Base-by-base conservation (phyloP, 2,329 filamentous ascomycete genomes). In the Beauveria sp. region DNA sequence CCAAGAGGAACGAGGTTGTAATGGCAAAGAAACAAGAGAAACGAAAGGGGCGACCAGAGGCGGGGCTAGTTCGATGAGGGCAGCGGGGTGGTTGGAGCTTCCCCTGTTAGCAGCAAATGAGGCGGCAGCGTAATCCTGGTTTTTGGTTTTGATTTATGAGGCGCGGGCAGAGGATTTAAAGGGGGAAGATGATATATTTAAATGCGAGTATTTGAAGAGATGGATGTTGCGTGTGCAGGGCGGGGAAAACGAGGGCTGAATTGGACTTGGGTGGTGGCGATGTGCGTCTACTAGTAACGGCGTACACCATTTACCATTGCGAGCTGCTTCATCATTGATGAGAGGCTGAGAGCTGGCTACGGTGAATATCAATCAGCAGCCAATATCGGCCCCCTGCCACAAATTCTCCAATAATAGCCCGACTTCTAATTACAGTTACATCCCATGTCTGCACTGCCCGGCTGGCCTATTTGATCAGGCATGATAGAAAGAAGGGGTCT, bases 91-190 rank as follows among this genome's bases (percentile, higher is more conserved):
- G 59, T 61, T 61, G 59, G 59, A 61, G 45, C 42, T 49, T 43
- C 59, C 59, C 59, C 52, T 50, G 51, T 26, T 50, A 6, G 43
- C 34, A 55, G 51, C 52, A 61, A 61, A 61, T 61, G 58, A 64
- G 53, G 54, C 52, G 34, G 52, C 59, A 40, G 51, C 51, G 52
- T 61, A 53, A 38, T 34, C 59, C 22, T 58, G n/a, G 18, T 52
- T 49, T 24, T 61, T 54, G 30, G 6, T 56, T 53, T 12, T 63
- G 57, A n/a, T 53, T 40, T 40, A 49, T 20, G 20, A 49, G 43
- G 20, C 8, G 55, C 28, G 43, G 55, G 55, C 45, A 58, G 58
- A 53, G 59, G 26, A 40, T 26, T 12, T 24, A 38, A 26, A 12
- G 51, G 12, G 12, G 16, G 22, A 18, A 3, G 30, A 42, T 26